Conservation (phyloP, 306 rosid genomes). For the Vigna mungo region DNA sequence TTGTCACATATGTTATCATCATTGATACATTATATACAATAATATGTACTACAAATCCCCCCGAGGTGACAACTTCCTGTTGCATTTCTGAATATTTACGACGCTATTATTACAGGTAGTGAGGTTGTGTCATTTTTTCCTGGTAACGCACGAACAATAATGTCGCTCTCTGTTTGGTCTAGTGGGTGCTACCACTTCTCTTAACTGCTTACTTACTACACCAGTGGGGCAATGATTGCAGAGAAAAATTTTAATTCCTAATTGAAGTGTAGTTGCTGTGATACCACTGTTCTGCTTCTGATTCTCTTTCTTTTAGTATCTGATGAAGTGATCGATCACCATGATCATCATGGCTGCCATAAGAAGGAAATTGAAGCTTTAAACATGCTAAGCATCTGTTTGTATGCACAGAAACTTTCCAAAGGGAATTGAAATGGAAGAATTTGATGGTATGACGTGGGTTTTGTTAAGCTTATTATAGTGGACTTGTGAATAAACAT, state of each 20-base stretch:
- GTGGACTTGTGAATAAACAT: too few species aligned
- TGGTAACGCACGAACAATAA: not conserved
- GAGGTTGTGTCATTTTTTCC: not conserved
- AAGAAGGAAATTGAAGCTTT: not conserved
- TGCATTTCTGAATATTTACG: constrained; percentile 12
- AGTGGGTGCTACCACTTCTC: constrained; percentile 14
- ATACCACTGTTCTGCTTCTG: constrained; percentile 6
- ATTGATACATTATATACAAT: not conserved
- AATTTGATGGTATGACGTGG: too few species aligned
- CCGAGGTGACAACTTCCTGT: constrained; percentile 31
- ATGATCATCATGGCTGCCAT: not conserved
- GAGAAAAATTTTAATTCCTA: constrained; percentile 22
- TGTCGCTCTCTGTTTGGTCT: constrained; percentile 1
- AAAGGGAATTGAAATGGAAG: too few species aligned
- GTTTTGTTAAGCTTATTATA: too few species aligned
- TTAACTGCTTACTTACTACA: constrained; percentile 4
- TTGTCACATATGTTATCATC: not conserved
- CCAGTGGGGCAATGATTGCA: constrained; percentile 28
- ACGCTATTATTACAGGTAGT: not conserved
- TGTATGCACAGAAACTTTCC: too few species aligned
- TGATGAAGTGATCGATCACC: not conserved
- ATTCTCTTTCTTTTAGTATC: constrained; percentile 17
- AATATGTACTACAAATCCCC: constrained; percentile 31
- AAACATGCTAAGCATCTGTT: not conserved
- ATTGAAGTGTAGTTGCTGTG: constrained; percentile 21